Evolutionary conservation across 2,329 filamentous ascomycete genomes (phyloP).

Genomic region (Septoria linicola): DNA sequence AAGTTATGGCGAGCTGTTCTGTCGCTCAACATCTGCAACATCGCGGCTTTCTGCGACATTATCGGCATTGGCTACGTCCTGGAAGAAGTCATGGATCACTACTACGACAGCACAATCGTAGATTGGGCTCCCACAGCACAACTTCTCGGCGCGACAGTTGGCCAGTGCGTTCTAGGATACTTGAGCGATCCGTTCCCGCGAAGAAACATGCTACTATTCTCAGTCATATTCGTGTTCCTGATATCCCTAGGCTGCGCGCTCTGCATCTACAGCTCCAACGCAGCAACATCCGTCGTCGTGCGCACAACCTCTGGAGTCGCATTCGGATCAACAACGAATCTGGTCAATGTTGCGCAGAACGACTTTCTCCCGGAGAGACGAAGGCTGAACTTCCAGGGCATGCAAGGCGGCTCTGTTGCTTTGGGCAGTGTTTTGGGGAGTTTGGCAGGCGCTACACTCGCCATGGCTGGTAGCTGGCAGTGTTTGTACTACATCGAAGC

Average conservation of each 20-base stretch:
- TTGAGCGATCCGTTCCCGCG: conserved; percentile 27
- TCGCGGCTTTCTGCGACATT: conserved; percentile 19
- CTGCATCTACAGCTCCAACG: conserved; percentile 1
- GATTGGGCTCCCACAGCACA: conserved; percentile 25
- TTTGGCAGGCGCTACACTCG: conserved; percentile 22
- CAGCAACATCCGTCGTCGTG: conserved; percentile 16
- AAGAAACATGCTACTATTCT: conserved; percentile 23
- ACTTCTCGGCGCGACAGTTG: conserved; percentile 23
- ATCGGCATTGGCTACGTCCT: conserved; percentile 22
- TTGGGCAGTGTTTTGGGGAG: conserved; percentile 24
- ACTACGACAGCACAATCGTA: conserved; percentile 20
- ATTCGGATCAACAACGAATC: conserved; percentile 23
- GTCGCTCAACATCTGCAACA: conserved; percentile 19
- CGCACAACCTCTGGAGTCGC: conserved; percentile 22
- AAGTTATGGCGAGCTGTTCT: not conserved
- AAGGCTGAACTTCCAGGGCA: conserved; percentile 24
- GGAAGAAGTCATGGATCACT: conserved; percentile 16
- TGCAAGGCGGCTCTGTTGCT: conserved; percentile 25
- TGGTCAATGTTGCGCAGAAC: conserved; percentile 29
- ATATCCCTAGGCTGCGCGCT: conserved; percentile 15
- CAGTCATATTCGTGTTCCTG: conserved; percentile 9
- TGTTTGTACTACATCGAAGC: conserved; percentile 1
- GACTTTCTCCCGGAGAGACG: conserved; percentile 22
- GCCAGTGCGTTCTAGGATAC: conserved; percentile 27
- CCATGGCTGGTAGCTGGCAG: not conserved